These are phyloP conservation scores for Fraxinus pennsylvanica DNA, from an alignment of 257 asterid genomes.

Conservation along the genomic window DNA sequence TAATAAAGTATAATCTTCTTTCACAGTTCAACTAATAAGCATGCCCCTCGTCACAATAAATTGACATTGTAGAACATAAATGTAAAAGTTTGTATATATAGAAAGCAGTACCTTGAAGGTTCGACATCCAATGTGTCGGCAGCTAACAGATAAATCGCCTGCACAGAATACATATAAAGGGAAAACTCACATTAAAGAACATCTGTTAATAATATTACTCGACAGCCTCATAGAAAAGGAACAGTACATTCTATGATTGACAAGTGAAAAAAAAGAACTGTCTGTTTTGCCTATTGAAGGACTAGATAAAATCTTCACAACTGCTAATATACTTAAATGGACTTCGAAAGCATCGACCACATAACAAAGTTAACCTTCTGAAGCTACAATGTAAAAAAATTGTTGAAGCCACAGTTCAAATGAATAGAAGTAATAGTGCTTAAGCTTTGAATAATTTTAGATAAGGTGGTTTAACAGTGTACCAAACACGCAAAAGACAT, in stretches of 20 bases:
- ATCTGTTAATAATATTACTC: neutral
- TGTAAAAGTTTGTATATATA: neutral
- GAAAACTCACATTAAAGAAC: neutral
- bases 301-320: neutral
- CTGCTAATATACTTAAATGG: neutral
- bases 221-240: neutral
- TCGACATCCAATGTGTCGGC: slow-evolving; percentile 75
- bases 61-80: no score
- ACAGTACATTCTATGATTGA: neutral
- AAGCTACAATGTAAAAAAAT: neutral
- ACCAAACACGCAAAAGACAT: neutral
- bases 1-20: no score
- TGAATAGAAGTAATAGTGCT: neutral
- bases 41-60: no score
- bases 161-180: slow-evolving; percentile 30
- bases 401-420: neutral
- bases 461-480: no score
- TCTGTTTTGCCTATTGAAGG: neutral
- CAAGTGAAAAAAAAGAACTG: no score
- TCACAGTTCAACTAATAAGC: no score
- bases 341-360: neutral
- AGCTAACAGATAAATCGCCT: slow-evolving; percentile 94
- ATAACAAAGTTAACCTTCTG: neutral
- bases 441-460: neutral
- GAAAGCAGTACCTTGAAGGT: slow-evolving; percentile 71